A percentile compares a stretch with the other conserved stretches of the same genome.
phyloP scores from a whole-genome alignment of 1,139 yeast genomes.

The Suhomyces wounanorum region DNA sequence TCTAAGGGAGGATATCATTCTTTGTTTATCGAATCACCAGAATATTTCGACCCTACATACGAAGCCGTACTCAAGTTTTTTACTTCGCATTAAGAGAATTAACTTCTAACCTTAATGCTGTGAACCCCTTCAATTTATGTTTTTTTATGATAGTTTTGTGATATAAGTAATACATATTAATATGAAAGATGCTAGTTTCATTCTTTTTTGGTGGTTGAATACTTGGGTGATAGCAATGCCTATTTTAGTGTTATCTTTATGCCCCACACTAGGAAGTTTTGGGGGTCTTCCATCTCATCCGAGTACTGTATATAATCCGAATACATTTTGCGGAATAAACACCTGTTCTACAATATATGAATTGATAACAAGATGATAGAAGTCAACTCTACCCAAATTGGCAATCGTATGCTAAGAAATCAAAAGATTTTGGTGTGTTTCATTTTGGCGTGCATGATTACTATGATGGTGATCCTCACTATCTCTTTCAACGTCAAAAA shows the following conservation, averaged over 20 bases:
- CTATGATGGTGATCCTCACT: constrained; percentile 19
- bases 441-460: constrained; percentile 25
- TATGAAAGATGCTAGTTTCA: not conserved
- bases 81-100: not conserved
- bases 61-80: not conserved
- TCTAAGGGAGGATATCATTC: constrained; percentile 46
- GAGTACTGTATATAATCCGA: not conserved
- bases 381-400: constrained; percentile 34
- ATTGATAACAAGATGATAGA: constrained; percentile 16
- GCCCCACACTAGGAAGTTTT: too few species aligned
- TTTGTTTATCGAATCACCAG: constrained; percentile 39
- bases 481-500: constrained; percentile 2
- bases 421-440: constrained; percentile 28
- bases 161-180: not conserved
- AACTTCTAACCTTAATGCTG: too few species aligned
- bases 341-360: not conserved
- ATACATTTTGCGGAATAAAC: not conserved
- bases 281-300: not conserved
- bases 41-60: constrained; percentile 2
- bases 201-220: not conserved
- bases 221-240: too few species aligned
- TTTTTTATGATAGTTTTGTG: not conserved
- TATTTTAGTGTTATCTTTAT: too few species aligned
- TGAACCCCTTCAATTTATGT: too few species aligned
- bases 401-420: constrained; percentile 33